Evolutionary conservation across 176 grass and related monocot genomes (phyloP).

Genomic region (Aegilops tauschii): DNA sequence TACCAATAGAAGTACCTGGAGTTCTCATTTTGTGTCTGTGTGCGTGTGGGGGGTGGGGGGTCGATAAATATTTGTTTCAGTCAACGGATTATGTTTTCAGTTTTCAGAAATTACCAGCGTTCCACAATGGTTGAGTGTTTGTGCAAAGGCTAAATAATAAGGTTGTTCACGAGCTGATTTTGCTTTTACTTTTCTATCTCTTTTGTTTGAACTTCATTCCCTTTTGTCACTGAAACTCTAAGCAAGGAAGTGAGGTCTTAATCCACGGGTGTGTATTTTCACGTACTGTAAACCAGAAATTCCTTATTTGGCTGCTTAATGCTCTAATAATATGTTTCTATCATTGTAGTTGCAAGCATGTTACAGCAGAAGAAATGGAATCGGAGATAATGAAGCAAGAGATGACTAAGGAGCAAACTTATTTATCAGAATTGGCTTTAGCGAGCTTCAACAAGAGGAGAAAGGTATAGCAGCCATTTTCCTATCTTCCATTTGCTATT

Average conservation of each 20-base stretch:
- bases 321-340: neutral
- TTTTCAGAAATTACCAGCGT: no score
- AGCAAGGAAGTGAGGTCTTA: neutral
- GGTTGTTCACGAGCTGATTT: neutral
- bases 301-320: neutral
- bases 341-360: neutral
- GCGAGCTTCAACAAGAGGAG: neutral
- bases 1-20: no score
- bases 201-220: neutral
- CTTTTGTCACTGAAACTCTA: neutral
- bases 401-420: neutral
- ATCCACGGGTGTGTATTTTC: no score
- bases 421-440: neutral
- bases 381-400: neutral
- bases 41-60: no score
- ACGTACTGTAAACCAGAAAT: no score
- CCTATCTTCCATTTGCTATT: neutral
- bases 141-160: neutral
- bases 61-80: no score
- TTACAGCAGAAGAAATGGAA: conserved; percentile 1
- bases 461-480: neutral
- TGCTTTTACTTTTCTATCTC: neutral
- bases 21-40: no score
- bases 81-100: no score
- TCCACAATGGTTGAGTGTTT: neutral